phyloP scores from a whole-genome alignment of 306 rosid species.

The Vigna unguiculata region DNA sequence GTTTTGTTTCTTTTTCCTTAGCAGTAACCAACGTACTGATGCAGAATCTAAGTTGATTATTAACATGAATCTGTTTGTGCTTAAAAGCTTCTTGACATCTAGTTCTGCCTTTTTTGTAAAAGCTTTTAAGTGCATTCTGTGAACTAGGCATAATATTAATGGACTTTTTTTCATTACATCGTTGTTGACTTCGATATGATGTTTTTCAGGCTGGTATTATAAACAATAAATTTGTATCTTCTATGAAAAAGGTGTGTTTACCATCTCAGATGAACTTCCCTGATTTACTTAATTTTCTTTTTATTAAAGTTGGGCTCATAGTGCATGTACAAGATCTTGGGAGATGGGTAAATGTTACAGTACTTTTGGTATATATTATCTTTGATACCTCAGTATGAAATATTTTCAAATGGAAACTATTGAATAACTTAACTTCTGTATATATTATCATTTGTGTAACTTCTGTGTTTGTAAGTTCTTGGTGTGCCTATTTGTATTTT shows the following conservation, averaged over 20 bases:
- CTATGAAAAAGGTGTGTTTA: conserved; percentile 87
- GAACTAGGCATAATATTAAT: conserved; percentile 24
- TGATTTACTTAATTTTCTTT: conserved; percentile 32
- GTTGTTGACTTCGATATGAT: conserved; percentile 23
- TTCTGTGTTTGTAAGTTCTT: too few relatives aligned
- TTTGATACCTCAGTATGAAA: background rate
- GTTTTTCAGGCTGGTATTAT: conserved; percentile 73
- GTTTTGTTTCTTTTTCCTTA: too few relatives aligned
- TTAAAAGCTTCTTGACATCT: conserved; percentile 32
- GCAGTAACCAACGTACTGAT: conserved; percentile 4
- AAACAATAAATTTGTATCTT: conserved; percentile 71
- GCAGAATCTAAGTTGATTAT: conserved; percentile 11
- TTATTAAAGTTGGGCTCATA: background rate
- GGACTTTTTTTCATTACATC: conserved; percentile 19
- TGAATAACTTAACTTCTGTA: too few relatives aligned
- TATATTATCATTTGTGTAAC: too few relatives aligned
- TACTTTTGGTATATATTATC: conserved; percentile 6
- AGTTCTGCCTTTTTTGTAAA: background rate
- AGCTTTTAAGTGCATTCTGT: background rate
- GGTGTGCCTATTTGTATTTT: too few relatives aligned
- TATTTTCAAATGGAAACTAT: background rate
- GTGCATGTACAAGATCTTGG: conserved; percentile 4
- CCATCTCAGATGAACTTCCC: conserved; percentile 22
- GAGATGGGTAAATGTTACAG: background rate
- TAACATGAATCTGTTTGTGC: conserved; percentile 20